Evolutionary conservation across 2,329 filamentous ascomycete genomes (phyloP), one percentile per base, ranked within the genome.

Genomic region (Pleoardoris graminearum): DNA sequence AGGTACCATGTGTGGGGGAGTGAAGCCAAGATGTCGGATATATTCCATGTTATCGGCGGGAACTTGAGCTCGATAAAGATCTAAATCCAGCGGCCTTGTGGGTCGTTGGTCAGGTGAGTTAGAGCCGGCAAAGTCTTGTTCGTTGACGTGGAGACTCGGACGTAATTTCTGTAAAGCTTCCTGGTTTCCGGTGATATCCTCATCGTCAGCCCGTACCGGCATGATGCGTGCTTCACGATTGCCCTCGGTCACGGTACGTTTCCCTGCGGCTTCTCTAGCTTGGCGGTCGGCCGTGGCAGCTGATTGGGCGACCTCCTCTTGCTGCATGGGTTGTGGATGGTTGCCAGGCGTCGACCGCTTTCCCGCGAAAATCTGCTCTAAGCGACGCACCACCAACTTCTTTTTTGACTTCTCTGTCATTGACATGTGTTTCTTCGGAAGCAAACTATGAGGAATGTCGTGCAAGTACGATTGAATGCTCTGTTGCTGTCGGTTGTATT

Each of bases 361-460:
- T 2, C 90, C 90, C 0, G 89, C 91, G 56, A 94, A 95, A 1
- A 95, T 79, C 57, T 92, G 88, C 65, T 95, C 90, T 5, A 95
- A 71, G 2, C 89, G 82, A 48, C 84, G 82, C 2, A 93, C 90
- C 0, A 93, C 87, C 17, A 91, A 67, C 66, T 86, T 90, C 76
- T 90, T 91, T 75, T 85, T 90, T 5, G 88, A 82, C 58, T 84
- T 86, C 12, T 93, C 89, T 0, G 85, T 85, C 82, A 91, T 83
- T 0, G 77, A 69, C 12, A 67, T 69, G 21, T 80, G 76, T 37
- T 82, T 79, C 10, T 82, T 81, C 0, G 88, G 87, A 32, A 90
- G 78, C 0, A 91, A 67, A 0, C 86, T 85, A 56, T 85, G 81
- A 0, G 88, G 88, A 4, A 91, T 91, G 44, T 91, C 86, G 42